Conservation (phyloP, 352 stramenopile genomes). For the Paralagenidium karlingii region DNA sequence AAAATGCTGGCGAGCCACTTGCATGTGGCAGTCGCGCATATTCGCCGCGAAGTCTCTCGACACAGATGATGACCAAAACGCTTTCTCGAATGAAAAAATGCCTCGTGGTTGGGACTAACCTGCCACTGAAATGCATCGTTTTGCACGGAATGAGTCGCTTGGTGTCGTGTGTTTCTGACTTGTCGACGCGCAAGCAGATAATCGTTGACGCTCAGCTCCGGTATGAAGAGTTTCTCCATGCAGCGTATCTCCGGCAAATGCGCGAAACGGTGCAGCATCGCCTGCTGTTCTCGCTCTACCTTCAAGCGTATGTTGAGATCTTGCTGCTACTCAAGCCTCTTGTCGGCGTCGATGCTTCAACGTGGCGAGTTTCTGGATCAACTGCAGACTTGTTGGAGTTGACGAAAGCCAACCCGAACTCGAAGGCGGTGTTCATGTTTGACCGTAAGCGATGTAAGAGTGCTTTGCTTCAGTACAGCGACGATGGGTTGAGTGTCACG, state of each 20-base stretch:
- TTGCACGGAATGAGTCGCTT: slow-evolving; percentile 37
- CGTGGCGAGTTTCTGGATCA: too few relatives aligned
- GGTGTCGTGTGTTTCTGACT: slow-evolving; percentile 9
- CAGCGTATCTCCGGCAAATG: slow-evolving; percentile 28
- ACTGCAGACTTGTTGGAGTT: too few relatives aligned
- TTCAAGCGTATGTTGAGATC: slow-evolving; percentile 55
- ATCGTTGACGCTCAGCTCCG: too few relatives aligned
- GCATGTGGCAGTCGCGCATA: too few relatives aligned
- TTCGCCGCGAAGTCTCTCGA: too few relatives aligned
- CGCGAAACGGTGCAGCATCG: slow-evolving; percentile 51
- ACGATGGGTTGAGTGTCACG: slow-evolving; percentile 43
- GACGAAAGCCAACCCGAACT: too few relatives aligned
- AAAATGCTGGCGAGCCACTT: too few relatives aligned
- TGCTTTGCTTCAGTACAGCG: slow-evolving; percentile 37
- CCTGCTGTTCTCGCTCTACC: slow-evolving; percentile 48
- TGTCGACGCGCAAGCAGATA: too few relatives aligned
- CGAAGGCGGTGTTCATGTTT: slow-evolving; percentile 20
- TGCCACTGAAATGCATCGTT: slow-evolving; percentile 46
- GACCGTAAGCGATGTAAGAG: slow-evolving; percentile 60
- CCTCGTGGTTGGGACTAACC: slow-evolving; percentile 28
- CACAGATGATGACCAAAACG: slow-evolving; percentile 1
- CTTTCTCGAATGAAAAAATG: slow-evolving; percentile 15
- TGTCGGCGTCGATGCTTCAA: neutral
- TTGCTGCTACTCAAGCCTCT: too few relatives aligned
- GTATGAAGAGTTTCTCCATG: slow-evolving; percentile 23